Percentiles rank a stretch among this genome's conserved stretches.
These are phyloP conservation scores for Agrostemma githago DNA, from an alignment of 148 eudicot species.

Conservation along the genomic window DNA sequence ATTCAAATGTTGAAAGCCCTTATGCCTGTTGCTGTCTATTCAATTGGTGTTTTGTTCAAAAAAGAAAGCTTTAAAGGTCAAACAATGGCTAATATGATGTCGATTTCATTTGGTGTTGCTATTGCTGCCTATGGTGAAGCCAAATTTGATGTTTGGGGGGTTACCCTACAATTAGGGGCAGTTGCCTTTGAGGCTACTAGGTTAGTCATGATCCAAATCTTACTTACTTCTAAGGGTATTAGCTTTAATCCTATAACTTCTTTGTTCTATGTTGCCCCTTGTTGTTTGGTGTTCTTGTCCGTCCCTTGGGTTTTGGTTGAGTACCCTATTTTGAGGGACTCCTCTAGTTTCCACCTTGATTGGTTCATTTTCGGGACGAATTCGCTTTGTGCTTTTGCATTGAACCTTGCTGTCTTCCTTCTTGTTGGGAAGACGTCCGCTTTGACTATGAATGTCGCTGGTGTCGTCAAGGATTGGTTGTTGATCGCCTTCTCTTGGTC, in stretches of 20 bases:
- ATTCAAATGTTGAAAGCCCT: no score
- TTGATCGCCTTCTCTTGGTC: conserved; percentile 79
- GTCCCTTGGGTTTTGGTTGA: conserved; percentile 66
- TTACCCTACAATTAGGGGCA: no score
- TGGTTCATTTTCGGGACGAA: conserved; percentile 60
- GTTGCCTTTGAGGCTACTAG: conserved; percentile 67
- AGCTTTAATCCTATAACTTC: conserved; percentile 59
- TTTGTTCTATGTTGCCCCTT: conserved; percentile 61
- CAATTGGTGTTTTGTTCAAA: no score
- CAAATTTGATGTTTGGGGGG: no score
- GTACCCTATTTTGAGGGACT: conserved; percentile 45
- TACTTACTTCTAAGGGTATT: conserved; percentile 55
- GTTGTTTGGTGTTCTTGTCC: conserved; percentile 54
- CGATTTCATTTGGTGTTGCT: no score
- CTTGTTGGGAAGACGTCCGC: conserved; percentile 73
- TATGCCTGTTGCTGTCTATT: no score
- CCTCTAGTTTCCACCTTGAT: conserved; percentile 53
- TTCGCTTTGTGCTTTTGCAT: conserved; percentile 59
- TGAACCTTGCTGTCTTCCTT: conserved; percentile 70
- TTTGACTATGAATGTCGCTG: conserved; percentile 78
- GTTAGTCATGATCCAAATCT: conserved; percentile 57
- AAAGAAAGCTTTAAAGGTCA: no score
- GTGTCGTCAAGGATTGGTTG: conserved; percentile 76
- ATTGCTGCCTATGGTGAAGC: no score
- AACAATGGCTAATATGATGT: no score